phyloP scores from a whole-genome alignment of 495 filamentous ascomycete genomes.

The Venustampulla echinocandica region DNA sequence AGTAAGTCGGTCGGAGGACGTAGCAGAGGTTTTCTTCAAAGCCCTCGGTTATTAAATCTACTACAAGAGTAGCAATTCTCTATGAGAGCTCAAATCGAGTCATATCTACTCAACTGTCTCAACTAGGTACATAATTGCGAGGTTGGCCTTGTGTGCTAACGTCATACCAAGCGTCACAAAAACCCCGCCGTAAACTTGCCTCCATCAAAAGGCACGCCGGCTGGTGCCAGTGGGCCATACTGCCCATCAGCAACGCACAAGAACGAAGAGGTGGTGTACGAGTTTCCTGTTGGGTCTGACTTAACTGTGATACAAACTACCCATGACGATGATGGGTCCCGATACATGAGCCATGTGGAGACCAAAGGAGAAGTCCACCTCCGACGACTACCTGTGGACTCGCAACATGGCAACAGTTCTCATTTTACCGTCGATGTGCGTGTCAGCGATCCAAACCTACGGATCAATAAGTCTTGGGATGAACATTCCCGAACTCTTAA shows the following conservation, averaged over 20 bases:
- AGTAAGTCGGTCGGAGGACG: too few relatives aligned
- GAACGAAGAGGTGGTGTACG: slow-evolving; percentile 3
- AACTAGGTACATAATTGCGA: too few relatives aligned
- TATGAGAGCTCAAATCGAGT: too few relatives aligned
- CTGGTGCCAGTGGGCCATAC: slow-evolving; percentile 8
- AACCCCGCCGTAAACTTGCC: too few relatives aligned
- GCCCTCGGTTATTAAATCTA: too few relatives aligned
- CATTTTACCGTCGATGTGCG: slow-evolving; percentile 13
- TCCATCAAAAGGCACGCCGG: slow-evolving; percentile 5
- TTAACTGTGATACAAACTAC: slow-evolving; percentile 11
- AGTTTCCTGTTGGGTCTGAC: slow-evolving; percentile 7
- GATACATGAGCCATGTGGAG: background rate
- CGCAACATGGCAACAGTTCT: slow-evolving; percentile 9
- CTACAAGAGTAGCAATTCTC: too few relatives aligned
- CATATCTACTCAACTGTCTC: too few relatives aligned
- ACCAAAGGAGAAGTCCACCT: slow-evolving; percentile 18
- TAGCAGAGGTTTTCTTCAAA: too few relatives aligned
- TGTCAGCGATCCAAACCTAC: slow-evolving; percentile 12
- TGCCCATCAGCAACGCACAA: slow-evolving; percentile 11
- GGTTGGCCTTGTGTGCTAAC: too few relatives aligned
- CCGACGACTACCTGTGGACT: slow-evolving; percentile 7
- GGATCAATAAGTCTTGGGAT: slow-evolving; percentile 10
- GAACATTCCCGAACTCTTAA: slow-evolving; percentile 7
- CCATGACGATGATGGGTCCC: slow-evolving; percentile 2
- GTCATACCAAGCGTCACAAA: too few relatives aligned